These are phyloP conservation scores for Russula sp. DNA, from an alignment of 768 basidiomycete species.

Conservation along the genomic window DNA sequence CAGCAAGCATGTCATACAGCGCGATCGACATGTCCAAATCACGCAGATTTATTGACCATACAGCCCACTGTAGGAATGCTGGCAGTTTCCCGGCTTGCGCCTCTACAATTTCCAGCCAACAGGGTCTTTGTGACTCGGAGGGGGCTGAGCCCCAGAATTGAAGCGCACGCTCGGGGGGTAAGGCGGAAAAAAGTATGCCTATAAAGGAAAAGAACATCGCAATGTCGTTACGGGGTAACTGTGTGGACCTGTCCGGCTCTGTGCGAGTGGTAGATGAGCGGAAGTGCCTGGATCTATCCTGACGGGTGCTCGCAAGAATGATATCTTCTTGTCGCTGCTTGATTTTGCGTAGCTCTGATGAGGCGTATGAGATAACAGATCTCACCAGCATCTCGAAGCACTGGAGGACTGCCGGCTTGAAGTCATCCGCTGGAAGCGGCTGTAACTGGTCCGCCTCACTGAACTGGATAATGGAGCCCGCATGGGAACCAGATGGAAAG, in stretches of 20 bases:
- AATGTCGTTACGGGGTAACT: conserved; percentile 69
- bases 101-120: conserved; percentile 56
- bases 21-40: conserved; percentile 70
- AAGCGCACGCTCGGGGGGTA: conserved; percentile 68
- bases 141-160: conserved; percentile 76
- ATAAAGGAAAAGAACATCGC: conserved; percentile 80
- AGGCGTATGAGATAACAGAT: conserved; percentile 65
- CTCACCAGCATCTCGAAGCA: conserved; percentile 67
- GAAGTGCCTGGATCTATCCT: conserved; percentile 50
- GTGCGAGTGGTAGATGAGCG: conserved; percentile 32
- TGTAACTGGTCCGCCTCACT: conserved; percentile 33
- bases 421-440: conserved; percentile 39
- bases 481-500: conserved; percentile 26
- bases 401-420: conserved; percentile 49
- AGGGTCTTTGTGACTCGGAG: conserved; percentile 33
- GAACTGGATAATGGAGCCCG: conserved; percentile 20
- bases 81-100: conserved; percentile 56
- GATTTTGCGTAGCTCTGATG: conserved; percentile 76
- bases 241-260: conserved; percentile 29
- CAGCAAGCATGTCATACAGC: conserved; percentile 82
- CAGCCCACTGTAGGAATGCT: conserved; percentile 83
- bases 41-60: conserved; percentile 73
- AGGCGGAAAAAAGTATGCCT: conserved; percentile 67
- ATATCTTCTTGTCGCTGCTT: conserved; percentile 87
- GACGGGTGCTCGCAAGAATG: conserved; percentile 56